Conservation (phyloP, 2,329 filamentous ascomycete genomes). For the Grosmannia clavigera region DNA sequence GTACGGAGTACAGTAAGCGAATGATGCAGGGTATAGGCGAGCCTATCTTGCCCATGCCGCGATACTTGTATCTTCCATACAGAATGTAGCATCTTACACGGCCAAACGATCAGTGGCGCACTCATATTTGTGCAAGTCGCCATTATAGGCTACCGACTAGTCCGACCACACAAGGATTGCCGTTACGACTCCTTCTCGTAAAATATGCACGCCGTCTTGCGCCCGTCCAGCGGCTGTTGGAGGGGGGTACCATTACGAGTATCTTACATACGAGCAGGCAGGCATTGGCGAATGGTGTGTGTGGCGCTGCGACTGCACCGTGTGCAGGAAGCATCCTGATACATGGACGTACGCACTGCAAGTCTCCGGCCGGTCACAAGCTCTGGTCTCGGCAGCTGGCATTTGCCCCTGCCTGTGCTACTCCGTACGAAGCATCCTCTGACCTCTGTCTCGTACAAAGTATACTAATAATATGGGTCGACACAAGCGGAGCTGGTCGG, state of each 20-base stretch:
- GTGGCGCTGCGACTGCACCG: no score
- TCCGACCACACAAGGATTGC: no score
- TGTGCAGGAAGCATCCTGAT: no score
- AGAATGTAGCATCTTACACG: no score
- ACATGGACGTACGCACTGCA: no score
- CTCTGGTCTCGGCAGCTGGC: neutral
- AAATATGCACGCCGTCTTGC: no score
- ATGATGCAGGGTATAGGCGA: no score
- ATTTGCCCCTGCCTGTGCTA: neutral
- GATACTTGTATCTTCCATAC: no score
- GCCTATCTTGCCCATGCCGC: no score
- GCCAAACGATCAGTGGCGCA: neutral
- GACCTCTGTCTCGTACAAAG: neutral
- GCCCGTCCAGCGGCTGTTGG: neutral
- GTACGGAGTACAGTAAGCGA: no score
- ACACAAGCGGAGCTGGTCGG: neutral
- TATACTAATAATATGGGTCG: neutral
- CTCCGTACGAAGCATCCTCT: neutral
- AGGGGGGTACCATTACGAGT: neutral
- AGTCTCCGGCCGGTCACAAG: neutral
- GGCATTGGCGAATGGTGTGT: no score
- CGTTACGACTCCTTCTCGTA: neutral
- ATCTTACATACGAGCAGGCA: neutral
- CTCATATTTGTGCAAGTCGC: neutral
- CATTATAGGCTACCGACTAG: no score